Evolutionary conservation across 129 eudicot species (phyloP).

Genomic region (Flaveria ramosissima): DNA sequence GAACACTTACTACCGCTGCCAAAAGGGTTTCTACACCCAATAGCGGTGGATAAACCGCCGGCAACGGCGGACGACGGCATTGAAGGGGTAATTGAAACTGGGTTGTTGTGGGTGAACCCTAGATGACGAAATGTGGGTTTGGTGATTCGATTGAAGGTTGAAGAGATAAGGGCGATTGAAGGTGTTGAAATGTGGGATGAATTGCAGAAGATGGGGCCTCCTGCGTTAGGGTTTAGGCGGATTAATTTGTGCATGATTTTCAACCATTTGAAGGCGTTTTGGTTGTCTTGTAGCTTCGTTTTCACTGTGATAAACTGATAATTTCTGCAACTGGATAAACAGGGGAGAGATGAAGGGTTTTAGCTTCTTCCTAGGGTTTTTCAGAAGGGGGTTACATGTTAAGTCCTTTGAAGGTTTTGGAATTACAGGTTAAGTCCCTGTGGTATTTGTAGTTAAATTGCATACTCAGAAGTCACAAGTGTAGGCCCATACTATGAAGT

Average conservation of each 20-base stretch:
- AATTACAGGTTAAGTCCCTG: not conserved
- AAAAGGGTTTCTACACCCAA: conserved; percentile 22
- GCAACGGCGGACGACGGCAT: conserved; percentile 33
- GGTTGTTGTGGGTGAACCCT: conserved; percentile 7
- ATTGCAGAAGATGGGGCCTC: conserved; percentile 36
- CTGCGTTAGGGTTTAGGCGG: conserved; percentile 46
- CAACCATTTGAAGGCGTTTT: conserved; percentile 40
- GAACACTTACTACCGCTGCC: not conserved
- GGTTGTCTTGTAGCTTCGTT: conserved; percentile 24
- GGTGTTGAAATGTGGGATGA: conserved; percentile 21
- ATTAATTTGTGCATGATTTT: conserved; percentile 63
- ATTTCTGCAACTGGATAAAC: conserved; percentile 18
- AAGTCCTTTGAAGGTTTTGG: not conserved
- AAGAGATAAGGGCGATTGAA: conserved; percentile 39
- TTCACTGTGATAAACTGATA: conserved; percentile 19
- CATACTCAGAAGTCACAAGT: no score
- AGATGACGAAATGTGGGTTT: conserved; percentile 23
- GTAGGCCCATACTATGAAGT: no score
- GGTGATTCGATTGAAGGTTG: conserved; percentile 38
- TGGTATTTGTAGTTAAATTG: not conserved
- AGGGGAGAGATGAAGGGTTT: conserved; percentile 24
- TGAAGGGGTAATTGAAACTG: not conserved
- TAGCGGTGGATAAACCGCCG: conserved; percentile 28
- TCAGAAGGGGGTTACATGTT: not conserved
- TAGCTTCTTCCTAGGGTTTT: conserved; percentile 34